These are phyloP conservation scores for Onygenales sp. DNA, from an alignment of 2,329 filamentous ascomycete species.

Conservation along the genomic window DNA sequence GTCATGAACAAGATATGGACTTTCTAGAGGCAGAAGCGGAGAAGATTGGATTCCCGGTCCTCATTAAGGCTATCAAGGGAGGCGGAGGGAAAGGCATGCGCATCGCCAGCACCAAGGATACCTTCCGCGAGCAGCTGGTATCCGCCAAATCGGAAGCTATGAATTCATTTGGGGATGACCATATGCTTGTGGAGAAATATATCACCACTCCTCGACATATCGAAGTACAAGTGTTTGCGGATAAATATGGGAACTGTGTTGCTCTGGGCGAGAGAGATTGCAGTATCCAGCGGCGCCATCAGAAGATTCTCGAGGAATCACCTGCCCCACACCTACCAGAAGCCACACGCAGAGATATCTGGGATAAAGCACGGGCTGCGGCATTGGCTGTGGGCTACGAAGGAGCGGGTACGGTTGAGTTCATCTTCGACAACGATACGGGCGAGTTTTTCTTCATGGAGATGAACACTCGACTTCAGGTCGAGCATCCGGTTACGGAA, in stretches of 20 bases:
- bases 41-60: slow-evolving; percentile 57
- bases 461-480: slow-evolving; percentile 76
- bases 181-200: slow-evolving; percentile 60
- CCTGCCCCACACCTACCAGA: slow-evolving; percentile 54
- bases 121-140: slow-evolving; percentile 52
- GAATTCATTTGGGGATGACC: slow-evolving; percentile 56
- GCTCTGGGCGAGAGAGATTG: slow-evolving; percentile 57
- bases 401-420: slow-evolving; percentile 58
- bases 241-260: slow-evolving; percentile 55
- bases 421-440: slow-evolving; percentile 59
- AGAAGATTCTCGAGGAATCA: slow-evolving; percentile 59
- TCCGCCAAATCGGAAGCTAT: slow-evolving; percentile 55
- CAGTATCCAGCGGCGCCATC: slow-evolving; percentile 56
- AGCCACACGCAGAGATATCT: slow-evolving; percentile 52
- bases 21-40: slow-evolving; percentile 60
- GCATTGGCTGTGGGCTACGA: slow-evolving; percentile 56
- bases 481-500: slow-evolving; percentile 91
- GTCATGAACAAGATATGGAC: slow-evolving; percentile 61
- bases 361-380: slow-evolving; percentile 55
- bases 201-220: slow-evolving; percentile 58
- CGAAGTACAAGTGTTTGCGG: slow-evolving; percentile 58
- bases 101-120: slow-evolving; percentile 48
- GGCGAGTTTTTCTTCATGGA: slow-evolving; percentile 63
- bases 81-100: slow-evolving; percentile 62
- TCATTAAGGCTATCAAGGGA: slow-evolving; percentile 58